phyloP scores from a whole-genome alignment of 2,329 filamentous ascomycete genomes.

The Monilinia vaccinii-corymbosi region DNA sequence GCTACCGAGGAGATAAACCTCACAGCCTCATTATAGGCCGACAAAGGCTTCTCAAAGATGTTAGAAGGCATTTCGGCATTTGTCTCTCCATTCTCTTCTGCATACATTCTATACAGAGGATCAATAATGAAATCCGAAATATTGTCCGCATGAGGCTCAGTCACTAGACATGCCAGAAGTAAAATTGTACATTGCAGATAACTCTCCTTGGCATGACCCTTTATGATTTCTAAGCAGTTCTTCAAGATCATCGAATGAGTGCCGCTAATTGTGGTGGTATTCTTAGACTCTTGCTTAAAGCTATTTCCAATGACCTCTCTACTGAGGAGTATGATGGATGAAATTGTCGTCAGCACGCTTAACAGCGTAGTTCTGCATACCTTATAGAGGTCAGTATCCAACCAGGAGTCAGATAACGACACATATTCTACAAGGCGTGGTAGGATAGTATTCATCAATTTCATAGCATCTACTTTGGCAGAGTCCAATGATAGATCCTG shows the following conservation, averaged over 20 bases:
- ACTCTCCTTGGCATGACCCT: neutral
- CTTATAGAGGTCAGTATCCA: slow-evolving; percentile 4
- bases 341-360: slow-evolving; percentile 35
- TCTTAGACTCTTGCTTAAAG: neutral
- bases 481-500: slow-evolving; percentile 30
- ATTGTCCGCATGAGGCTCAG: neutral
- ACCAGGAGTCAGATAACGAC: neutral
- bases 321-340: slow-evolving; percentile 30
- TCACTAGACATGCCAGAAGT: slow-evolving; percentile 18
- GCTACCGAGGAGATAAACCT: slow-evolving; percentile 38
- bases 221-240: neutral
- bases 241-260: neutral
- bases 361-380: slow-evolving; percentile 32
- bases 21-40: slow-evolving; percentile 15
- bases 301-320: neutral
- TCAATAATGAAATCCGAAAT: slow-evolving; percentile 1
- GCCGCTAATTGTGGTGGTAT: neutral
- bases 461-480: slow-evolving; percentile 30
- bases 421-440: slow-evolving; percentile 21
- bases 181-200: slow-evolving; percentile 13
- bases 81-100: neutral
- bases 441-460: slow-evolving; percentile 32
- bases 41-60: neutral
- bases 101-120: neutral
- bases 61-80: neutral